Evolutionary conservation across 768 basidiomycete species (phyloP).

Genomic region (Boletus rufocinnamomeus): DNA sequence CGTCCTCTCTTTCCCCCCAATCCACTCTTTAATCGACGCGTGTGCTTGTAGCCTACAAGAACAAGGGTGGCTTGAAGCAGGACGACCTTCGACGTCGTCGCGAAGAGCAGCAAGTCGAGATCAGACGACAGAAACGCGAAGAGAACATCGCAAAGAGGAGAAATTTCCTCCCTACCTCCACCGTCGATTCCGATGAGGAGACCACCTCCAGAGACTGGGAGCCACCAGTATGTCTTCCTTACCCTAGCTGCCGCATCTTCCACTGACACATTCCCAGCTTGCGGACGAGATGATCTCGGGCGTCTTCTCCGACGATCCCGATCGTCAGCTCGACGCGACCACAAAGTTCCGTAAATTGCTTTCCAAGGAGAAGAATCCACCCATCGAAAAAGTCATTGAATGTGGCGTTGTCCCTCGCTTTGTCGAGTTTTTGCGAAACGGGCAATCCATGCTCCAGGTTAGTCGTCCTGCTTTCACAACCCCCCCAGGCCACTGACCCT

Average conservation of each 20-base stretch:
- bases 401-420: slow-evolving; percentile 97
- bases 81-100: slow-evolving; percentile 95
- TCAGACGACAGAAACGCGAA: slow-evolving; percentile 96
- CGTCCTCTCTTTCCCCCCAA: slow-evolving; percentile 22
- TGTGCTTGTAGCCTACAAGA: slow-evolving; percentile 75
- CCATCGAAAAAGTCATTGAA: slow-evolving; percentile 97
- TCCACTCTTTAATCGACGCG: slow-evolving; percentile 40
- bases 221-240: slow-evolving; percentile 55
- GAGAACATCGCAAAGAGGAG: slow-evolving; percentile 98
- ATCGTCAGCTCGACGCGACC: slow-evolving; percentile 93
- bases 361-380: slow-evolving; percentile 99
- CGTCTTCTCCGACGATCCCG: slow-evolving; percentile 89
- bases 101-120: slow-evolving; percentile 99
- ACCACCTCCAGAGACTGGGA: slow-evolving; percentile 70
- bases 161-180: slow-evolving; percentile 79
- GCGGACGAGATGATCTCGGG: slow-evolving; percentile 91
- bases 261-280: slow-evolving; percentile 46
- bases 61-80: slow-evolving; percentile 83
- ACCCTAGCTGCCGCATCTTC: slow-evolving; percentile 9
- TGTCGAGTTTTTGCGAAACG: slow-evolving; percentile 86
- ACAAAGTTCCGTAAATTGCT: slow-evolving; percentile 98
- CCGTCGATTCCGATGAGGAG: slow-evolving; percentile 92
- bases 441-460: slow-evolving; percentile 85
- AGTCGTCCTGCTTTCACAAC: slow-evolving; percentile 20
- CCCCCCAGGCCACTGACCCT: slow-evolving; percentile 12